Evolutionary conservation across 176 grass and related monocot species (phyloP).

Genomic region (Avena eriantha): DNA sequence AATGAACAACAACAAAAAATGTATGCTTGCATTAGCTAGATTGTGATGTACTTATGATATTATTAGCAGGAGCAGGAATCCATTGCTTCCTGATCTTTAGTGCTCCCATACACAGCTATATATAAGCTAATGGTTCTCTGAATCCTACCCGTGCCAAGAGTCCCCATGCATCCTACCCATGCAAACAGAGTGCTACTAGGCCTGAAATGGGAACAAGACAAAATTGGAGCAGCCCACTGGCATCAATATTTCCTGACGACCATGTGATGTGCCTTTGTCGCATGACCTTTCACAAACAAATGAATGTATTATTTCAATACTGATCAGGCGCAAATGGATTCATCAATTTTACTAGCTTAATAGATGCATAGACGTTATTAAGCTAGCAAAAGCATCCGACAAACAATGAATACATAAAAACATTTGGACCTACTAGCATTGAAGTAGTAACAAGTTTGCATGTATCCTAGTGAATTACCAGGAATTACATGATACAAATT

Average conservation of each 20-base stretch:
- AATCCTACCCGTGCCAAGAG: not conserved
- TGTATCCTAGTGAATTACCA: not conserved
- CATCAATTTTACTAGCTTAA: no score
- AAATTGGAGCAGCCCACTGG: not conserved
- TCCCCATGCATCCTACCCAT: not conserved
- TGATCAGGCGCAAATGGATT: not conserved
- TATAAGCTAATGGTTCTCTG: not conserved
- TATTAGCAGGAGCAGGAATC: slow-evolving; percentile 4
- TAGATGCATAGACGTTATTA: slow-evolving; percentile 3
- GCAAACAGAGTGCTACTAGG: not conserved
- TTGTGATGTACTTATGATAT: not conserved
- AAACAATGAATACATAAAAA: not conserved
- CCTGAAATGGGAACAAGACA: not conserved
- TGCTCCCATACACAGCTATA: no score
- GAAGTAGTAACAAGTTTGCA: not conserved
- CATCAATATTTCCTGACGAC: not conserved
- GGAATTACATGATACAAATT: not conserved
- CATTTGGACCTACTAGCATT: not conserved
- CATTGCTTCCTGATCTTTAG: no score
- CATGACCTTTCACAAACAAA: not conserved
- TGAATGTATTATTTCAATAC: not conserved
- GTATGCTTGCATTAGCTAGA: not conserved
- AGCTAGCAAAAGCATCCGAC: not conserved
- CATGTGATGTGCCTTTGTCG: not conserved
- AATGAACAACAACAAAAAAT: not conserved